phyloP scores from a whole-genome alignment of 345 rosid species.

The Gossypium raimondii region DNA sequence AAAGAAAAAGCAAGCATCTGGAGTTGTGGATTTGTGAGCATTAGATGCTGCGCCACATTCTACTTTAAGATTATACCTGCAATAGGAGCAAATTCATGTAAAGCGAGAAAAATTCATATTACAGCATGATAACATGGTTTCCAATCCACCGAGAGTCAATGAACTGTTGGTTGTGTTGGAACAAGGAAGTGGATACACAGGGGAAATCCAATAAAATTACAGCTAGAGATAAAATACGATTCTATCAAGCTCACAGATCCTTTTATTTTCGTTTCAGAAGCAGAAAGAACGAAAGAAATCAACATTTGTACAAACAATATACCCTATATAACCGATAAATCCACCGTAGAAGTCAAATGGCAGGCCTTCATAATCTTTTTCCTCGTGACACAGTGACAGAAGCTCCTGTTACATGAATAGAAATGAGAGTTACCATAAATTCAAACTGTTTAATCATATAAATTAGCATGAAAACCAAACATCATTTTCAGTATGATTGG shows the following conservation, averaged over 20 bases:
- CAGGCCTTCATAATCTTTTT: slow-evolving; percentile 69
- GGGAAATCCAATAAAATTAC: not conserved
- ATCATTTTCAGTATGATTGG: not conserved
- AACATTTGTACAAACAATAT: slow-evolving; percentile 28
- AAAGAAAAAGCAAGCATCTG: slow-evolving; percentile 96
- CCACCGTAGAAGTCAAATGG: slow-evolving; percentile 95
- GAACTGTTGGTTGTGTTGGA: not conserved
- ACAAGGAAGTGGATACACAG: not conserved
- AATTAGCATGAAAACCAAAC: slow-evolving; percentile 1
- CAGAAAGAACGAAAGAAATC: not conserved
- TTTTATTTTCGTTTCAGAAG: not conserved
- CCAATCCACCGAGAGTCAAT: not conserved
- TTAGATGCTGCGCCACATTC: slow-evolving; percentile 76
- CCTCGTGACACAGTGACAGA: slow-evolving; percentile 49
- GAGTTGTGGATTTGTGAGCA: slow-evolving; percentile 67
- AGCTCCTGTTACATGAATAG: slow-evolving; percentile 57
- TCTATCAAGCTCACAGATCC: not conserved
- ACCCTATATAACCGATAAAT: slow-evolving; percentile 91
- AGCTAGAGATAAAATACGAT: not conserved
- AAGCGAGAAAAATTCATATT: not conserved
- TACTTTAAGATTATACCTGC: slow-evolving; percentile 84
- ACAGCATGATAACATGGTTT: not conserved
- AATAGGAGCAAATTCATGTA: not conserved
- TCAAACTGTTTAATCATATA: not conserved
- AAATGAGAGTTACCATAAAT: slow-evolving; percentile 5